Base-by-base conservation (phyloP, 768 basidiomycete species). In the Russula vinacea region DNA sequence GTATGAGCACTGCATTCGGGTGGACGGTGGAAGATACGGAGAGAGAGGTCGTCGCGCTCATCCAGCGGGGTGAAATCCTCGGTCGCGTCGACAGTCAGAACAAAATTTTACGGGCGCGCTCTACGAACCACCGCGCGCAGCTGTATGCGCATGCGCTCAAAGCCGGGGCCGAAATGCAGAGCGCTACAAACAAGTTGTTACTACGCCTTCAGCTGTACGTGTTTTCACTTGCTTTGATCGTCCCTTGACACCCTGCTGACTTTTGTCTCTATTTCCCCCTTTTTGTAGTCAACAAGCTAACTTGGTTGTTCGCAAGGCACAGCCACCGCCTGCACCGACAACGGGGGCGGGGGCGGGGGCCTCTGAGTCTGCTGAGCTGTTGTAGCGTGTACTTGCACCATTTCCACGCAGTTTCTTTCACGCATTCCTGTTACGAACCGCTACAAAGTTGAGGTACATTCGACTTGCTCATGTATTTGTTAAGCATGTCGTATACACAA, bases 1-100 rank as follows among this genome's bases (percentile, higher is more conserved):
- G 88, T 40, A 95, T 97, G 92, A 86, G 89, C 42, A 73, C 76
- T 2, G 92, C 94, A 11, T 96, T 98, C 70, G 94, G 94, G 3
- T 88, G 90, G 85, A 79, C 80, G 0, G 76, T 90, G 8, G 84
- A 84, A 3, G 83, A 88, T 64, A 84, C 92, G 35, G 87, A 92
- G 73, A 75, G 76, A 42, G 83, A 89, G 63, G 86, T 97, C 24
- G 89, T 94, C 17, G 74, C 76, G 24, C 81, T 98, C 40, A 93
- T 98, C 61, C 86, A 88, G 72, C 77, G 78, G 1, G 90, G 91
- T 1, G 80, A 83, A 53, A 90, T 98, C 65, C 83, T 88, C 69
- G 94, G 85, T 3, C 80, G 92, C 11, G 87, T 97, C 19, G 94
- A 98, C 72, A 89, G 90, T 70, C 88, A 90, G 74, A 92, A 94